Percentiles rank a stretch among this genome's conserved stretches.
Evolutionary conservation across 2,329 filamentous ascomycete genomes (phyloP).

Genomic region (Diplocarpon mali): DNA sequence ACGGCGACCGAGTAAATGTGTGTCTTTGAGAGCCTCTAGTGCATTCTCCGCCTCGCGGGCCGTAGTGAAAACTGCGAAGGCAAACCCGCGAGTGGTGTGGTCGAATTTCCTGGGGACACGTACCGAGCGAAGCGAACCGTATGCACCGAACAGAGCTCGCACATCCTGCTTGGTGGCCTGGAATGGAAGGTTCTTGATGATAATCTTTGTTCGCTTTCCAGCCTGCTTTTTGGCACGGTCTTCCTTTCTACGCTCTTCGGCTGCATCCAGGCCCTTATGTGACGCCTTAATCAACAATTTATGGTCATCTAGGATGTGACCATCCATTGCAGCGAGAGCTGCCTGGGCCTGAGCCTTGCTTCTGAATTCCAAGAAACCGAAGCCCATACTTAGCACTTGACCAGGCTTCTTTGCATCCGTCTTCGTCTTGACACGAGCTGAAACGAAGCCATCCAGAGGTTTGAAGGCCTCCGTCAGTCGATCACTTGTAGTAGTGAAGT

Average conservation of each 20-base stretch:
- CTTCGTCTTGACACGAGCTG: conserved; percentile 86
- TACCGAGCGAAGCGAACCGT: conserved; percentile 85
- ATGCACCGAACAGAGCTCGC: conserved; percentile 71
- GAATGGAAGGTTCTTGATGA: conserved; percentile 97
- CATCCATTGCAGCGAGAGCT: conserved; percentile 78
- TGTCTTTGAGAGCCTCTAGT: conserved; percentile 81
- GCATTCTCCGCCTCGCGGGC: conserved; percentile 83
- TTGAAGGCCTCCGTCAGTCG: conserved; percentile 68
- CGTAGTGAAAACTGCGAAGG: conserved; percentile 92
- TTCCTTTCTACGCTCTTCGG: conserved; percentile 72
- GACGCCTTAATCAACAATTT: conserved; percentile 76
- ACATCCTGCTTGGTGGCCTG: conserved; percentile 91
- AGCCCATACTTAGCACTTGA: conserved; percentile 89
- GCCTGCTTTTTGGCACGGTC: conserved; percentile 74
- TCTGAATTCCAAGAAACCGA: conserved; percentile 86
- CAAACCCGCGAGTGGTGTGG: conserved; percentile 79
- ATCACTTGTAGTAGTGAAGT: conserved; percentile 76
- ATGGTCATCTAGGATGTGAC: conserved; percentile 77
- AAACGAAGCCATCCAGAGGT: conserved; percentile 76
- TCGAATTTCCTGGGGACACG: conserved; percentile 94
- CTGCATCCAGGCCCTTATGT: conserved; percentile 77
- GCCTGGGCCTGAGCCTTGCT: conserved; percentile 67
- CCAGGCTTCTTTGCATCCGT: conserved; percentile 82
- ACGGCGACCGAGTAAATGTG: conserved; percentile 81
- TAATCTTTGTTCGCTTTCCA: conserved; percentile 74